Percentiles rank a stretch among this genome's conserved stretches.
phyloP scores from a whole-genome alignment of 2,329 filamentous ascomycete genomes.

The Sclerotinia trifoliorum region DNA sequence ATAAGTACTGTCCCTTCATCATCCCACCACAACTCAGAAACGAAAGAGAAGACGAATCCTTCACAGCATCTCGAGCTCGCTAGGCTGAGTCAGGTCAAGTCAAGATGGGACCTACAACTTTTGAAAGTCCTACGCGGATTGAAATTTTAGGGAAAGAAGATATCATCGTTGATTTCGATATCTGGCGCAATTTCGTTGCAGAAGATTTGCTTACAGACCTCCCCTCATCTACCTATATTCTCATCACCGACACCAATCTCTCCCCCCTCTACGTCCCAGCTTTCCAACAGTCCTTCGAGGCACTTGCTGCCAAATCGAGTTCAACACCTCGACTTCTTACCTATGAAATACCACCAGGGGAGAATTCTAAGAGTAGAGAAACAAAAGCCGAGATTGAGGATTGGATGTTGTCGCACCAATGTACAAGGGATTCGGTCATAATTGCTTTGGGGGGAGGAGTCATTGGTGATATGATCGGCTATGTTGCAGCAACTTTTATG shows the following conservation, averaged over 20 bases:
- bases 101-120: constrained; percentile 33
- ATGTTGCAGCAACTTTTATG: constrained; percentile 98
- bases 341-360: constrained; percentile 84
- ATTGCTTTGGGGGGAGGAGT: constrained; percentile 94
- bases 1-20: background rate
- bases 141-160: constrained; percentile 83
- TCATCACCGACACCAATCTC: constrained; percentile 96
- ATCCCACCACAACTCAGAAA: background rate
- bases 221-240: constrained; percentile 85
- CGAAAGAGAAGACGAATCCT: background rate
- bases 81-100: constrained; percentile 1
- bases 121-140: constrained; percentile 56
- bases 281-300: constrained; percentile 67
- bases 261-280: constrained; percentile 73
- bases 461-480: constrained; percentile 97
- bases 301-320: constrained; percentile 42
- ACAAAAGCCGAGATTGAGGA: constrained; percentile 97
- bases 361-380: constrained; percentile 87
- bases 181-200: constrained; percentile 81
- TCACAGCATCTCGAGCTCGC: background rate
- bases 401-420: constrained; percentile 91
- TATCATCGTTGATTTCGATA: constrained; percentile 87
- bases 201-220: constrained; percentile 76
- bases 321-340: constrained; percentile 69
- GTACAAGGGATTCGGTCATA: constrained; percentile 90